Evolutionary conservation across 2,329 filamentous ascomycete species (phyloP), one percentile per base, ranked within the genome.

Genomic region (Fusarium cyanostomum): DNA sequence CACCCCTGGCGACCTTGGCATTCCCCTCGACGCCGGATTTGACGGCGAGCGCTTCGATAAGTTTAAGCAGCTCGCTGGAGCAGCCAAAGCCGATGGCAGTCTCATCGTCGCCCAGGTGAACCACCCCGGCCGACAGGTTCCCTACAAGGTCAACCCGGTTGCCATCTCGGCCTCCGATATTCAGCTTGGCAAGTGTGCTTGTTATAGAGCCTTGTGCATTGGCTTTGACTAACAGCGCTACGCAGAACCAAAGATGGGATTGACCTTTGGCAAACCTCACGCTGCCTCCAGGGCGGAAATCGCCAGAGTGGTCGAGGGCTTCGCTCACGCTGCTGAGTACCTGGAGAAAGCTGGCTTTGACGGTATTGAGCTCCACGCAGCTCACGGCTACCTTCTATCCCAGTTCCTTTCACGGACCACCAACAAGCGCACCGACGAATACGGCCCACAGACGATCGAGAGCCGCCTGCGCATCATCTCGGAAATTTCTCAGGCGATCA

Each of bases 241-340:
- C 3, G 2, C 26, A 66, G 67, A 57, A 28, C 69, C 66, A 4
- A 67, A 62, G 26, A 46, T 71, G 60, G 73, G 73, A 27, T 64
- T 66, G 62, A 67, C 49, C 0, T 81, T 77, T 60, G 83, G 76
- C 11, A 82, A 83, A 68, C 86, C 86, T 0, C 80, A 80, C 34
- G 78, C 83, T 2, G 84, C 84, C 9, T 82, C 81, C 1, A 75
- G 82, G 24, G 78, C 79, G 4, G 86, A 89, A 45, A 85, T 91
- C 63, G 71, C 79, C n/a, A 71, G 76, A n/a, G 70, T 91, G 18
- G 79, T 88, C 7, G 80, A 86, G 16, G 81, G 82, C 5, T 91
- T 88, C 64, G 85, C 84, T 0, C 83, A 90, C 66, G 81, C 86
- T 0, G 86, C 87, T 0, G 84, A 86, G 69, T 90, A 84, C 66